These are phyloP conservation scores for Trametes pubescens DNA, from an alignment of 1,284 basidiomycete genomes.

Conservation along the genomic window DNA sequence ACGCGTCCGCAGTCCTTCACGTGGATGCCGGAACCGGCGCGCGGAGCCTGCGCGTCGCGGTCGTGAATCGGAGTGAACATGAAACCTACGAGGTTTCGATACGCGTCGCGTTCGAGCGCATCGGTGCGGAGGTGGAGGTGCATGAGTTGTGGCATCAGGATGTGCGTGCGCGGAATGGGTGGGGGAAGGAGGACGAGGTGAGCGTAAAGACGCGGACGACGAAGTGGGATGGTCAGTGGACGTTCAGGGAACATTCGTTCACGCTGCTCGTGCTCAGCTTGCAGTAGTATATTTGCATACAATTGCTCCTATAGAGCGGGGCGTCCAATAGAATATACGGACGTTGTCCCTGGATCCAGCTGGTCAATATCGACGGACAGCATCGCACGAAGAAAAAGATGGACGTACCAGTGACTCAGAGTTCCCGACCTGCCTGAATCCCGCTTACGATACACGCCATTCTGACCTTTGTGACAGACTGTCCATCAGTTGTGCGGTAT, in stretches of 20 bases:
- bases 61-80: constrained; percentile 55
- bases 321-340: background rate
- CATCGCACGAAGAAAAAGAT: too few species aligned
- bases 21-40: constrained; percentile 27
- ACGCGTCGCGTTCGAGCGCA: constrained; percentile 45
- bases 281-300: background rate
- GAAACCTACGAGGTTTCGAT: constrained; percentile 48
- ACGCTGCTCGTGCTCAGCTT: constrained; percentile 34
- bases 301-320: background rate
- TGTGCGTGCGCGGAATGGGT: constrained; percentile 51
- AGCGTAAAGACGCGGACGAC: constrained; percentile 46
- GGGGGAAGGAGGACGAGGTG: constrained; percentile 51
- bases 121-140: constrained; percentile 43
- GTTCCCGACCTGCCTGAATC: too few species aligned
- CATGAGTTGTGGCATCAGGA: constrained; percentile 56
- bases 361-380: background rate
- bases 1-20: constrained; percentile 56
- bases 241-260: constrained; percentile 58
- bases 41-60: constrained; percentile 53
- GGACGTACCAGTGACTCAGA: too few species aligned
- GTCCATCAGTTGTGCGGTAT: too few species aligned
- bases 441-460: too few species aligned
- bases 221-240: constrained; percentile 47
- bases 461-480: too few species aligned
- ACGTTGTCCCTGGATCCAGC: background rate